Base-by-base conservation (phyloP, 1,284 basidiomycete species). In the Peniophora sp. region DNA sequence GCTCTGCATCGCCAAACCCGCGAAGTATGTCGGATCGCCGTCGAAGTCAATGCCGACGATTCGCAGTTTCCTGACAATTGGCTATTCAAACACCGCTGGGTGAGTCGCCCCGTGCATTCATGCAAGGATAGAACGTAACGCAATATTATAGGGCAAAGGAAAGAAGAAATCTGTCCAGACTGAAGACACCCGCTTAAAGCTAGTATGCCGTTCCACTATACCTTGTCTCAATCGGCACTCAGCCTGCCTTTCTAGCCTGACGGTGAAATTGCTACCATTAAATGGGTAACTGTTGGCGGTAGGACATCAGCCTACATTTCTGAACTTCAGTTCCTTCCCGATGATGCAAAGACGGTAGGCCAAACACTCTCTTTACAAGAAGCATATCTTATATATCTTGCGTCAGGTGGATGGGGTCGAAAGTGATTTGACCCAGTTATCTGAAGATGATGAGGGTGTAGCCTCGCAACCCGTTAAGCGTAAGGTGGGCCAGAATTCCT, bases 271-370 rank as follows among this genome's bases (percentile, higher is more conserved):
- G 89, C 86, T 0, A 86, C 83, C 2, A 82, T 93, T 54, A 81
- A 79, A 55, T 92, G 84, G 75, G 63, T 89, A 49, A 89, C 85
- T 1, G 85, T 93, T 9, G 88, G 86, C 3, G 90, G 91, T 1
- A 72, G 90, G 14, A 92, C 91, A 0, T 87, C 85, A 1, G 89
- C 89, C 2, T 83, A 81, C 54, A 81, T 91, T 2, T 64, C 66
- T 9, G 79, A 89, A 62, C 69, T 92, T 2, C 89, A 91, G 60
- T 70, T 69, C 46, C 65, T 75, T 50, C 64, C 67, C 0, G 57
- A 43, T 34, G 22, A 20, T 9, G 50, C 51, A 38, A 48, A 39
- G 5, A 20, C 27, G 12, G 34, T 20, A 3, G 20, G 5, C 3
- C 12, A 24, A 22, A 38, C 2, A n/a, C 32, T 1, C 20, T 22